Base-by-base conservation (phyloP, 441 rosid species). In the Erodium trifolium region DNA sequence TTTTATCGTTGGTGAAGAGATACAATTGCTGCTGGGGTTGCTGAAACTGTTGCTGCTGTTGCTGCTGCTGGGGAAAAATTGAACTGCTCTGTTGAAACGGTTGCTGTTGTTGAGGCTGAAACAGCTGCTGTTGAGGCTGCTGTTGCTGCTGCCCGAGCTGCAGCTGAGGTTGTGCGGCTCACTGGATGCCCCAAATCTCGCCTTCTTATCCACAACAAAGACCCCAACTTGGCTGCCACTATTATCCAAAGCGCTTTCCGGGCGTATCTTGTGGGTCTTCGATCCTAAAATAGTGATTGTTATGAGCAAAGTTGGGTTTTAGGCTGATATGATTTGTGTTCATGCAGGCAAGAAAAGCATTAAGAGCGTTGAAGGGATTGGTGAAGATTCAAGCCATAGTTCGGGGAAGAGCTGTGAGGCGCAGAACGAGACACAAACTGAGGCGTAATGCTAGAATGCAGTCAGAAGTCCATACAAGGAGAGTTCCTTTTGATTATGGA, bases 351-450 rank as follows among this genome's bases (percentile, higher is more conserved):
- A 91, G 91, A 82, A 93, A 89, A 82, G 98, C 98, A 2, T 77
- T 93, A 69, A 74, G 91, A 16, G 98, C 97, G 14, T 68, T 93
- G 34, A 91, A 87, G 75, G 98, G 94, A 70, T 63, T 91, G 13
- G 96, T 91, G 76, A 88, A 77, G 84, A 90, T 93, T 51, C 98
- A 93, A 86, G 96, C 97, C 17, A 79, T 91, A 65, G 86, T 82
- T 35, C 93, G 97, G n/a, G 98, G 97, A 13, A 74, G 75, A 78
- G 87, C 84, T 43, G 92, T 82, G 70, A 85, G 98, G 69, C 81
- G 88, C 60, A 76, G 76, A 64, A 34, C 73, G 23, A 63, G 65
- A 49, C 59, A 18, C 69, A 71, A 49, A 27, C 0, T 76, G 71
- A 78, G 83, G 69, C 63, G 65, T 69, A 78, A 62, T 60, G 49